Evolutionary conservation across 78 protist species (phyloP).

Genomic region (Anaeramoeba ignava): DNA sequence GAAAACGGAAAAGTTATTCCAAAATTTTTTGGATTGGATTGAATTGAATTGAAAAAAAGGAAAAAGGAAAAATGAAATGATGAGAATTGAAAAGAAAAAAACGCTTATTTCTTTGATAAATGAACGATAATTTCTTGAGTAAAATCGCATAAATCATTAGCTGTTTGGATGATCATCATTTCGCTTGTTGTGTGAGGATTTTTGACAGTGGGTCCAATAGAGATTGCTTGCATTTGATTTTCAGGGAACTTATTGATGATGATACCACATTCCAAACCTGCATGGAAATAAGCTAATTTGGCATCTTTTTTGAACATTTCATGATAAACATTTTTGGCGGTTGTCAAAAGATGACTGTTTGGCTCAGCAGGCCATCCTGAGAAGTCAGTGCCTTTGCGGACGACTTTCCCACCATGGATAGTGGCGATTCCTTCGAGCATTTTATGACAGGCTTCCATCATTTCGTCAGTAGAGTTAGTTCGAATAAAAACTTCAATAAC

Average conservation of each 20-base stretch:
- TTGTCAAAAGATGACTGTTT: not conserved
- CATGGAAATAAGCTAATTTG: not conserved
- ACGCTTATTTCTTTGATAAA: no score
- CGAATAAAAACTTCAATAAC: not conserved
- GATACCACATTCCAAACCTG: not conserved
- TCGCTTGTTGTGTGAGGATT: not conserved
- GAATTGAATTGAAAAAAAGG: no score
- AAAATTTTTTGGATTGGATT: no score
- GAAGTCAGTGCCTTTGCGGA: not conserved
- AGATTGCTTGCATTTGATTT: not conserved
- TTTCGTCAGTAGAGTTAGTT: not conserved
- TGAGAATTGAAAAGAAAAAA: no score
- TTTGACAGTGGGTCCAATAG: not conserved
- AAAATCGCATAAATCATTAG: no score
- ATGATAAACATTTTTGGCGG: not conserved
- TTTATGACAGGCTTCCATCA: not conserved
- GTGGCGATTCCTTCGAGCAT: not conserved
- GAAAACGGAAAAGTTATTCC: no score
- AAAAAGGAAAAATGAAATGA: no score
- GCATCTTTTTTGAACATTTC: not conserved
- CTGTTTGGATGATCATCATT: not conserved
- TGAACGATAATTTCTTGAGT: no score
- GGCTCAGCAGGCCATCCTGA: not conserved
- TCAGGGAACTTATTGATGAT: not conserved
- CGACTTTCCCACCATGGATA: not conserved